Base-by-base conservation (phyloP, 768 basidiomycete species). In the Lactarius deliciosus region DNA sequence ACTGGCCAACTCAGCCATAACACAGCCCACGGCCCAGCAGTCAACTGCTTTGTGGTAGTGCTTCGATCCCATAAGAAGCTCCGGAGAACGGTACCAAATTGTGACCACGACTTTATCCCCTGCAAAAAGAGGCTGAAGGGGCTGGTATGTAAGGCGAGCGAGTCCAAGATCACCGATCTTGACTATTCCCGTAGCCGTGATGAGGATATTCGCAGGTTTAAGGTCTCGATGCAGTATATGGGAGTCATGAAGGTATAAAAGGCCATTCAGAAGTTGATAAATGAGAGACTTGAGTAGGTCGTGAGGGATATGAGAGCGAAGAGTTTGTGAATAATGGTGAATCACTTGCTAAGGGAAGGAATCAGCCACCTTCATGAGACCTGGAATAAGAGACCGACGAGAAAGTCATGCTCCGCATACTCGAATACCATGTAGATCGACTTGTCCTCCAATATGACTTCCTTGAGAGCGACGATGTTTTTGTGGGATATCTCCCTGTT, bases 351-450 rank as follows among this genome's bases (percentile, higher is more conserved):
- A 57, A 20, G 53, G 20, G 13, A 41, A n/a, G 28, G 22, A 25
- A 43, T 60, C 57, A 61, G 47, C 22, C 32, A 28, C 53, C 61
- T 62, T 15, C 32, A 55, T 30, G 28, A 7, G 36, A 5, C 10
- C 25, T 43, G 50, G 28, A 41, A 56, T 32, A 30, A 16, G 28
- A 30, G 16, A 78, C 92, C 66, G 68, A 94, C 96, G 57, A 98
- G 83, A 74, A 98, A 98, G 77, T 99, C 97, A 73, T 99, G 97
- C 73, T 98, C 97, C 7, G 96, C 96, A 72, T 97, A 99, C 72
- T 98, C 96, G 71, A 99, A 98, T 16, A 98, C 95, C 94, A 99
- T 98, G 76, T 95, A 97, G 69, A 99, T 98, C 1, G 94, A 94
- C 76, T 98, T 98, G 70, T 98, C 97, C 75, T 99, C 96, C 32